Base-by-base conservation (phyloP, 177 flowering plant species). In the Tripterygium wilfordii region DNA sequence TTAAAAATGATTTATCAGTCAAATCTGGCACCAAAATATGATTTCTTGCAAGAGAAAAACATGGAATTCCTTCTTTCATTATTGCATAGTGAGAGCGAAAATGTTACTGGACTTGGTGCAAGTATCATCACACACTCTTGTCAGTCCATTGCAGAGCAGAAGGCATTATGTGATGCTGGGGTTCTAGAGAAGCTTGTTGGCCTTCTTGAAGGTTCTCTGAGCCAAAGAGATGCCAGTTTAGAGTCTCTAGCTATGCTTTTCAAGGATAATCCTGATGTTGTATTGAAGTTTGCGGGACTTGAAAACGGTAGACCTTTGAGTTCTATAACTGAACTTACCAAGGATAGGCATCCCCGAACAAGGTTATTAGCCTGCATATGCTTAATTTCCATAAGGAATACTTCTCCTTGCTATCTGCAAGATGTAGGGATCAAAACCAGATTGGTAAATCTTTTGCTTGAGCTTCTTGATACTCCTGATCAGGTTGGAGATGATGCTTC, bases 401-500 rank as follows among this genome's bases (percentile, higher is more conserved):
- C 82, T 36, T 68, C 69, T 59, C 66, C 89, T 58, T 58, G 66
- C 51, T 65, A 66, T 61, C 48, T 81, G 57, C 77, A 81, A 59
- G 86, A 77, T 48, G 32, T 67, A 35, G 79, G 70, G 50, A 54
- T 71, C 39, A 77, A 71, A 62, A 72, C 55, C 20, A 81, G 78
- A 50, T 64, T 94, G 69, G 65, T 89, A 37, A 8, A 42, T 47
- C 54, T 66, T 38, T 61, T 94, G 40, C 79, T 83, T 54, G 92
- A 94, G 64, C 97, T 94, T 72, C 80, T 90, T 49, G 86, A 87
- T 58, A 92, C 87, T 58, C 65, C 88, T 49, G 77, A 78, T 57
- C 85, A 75, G 62, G 84, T 82, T 53, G 99, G 99, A 42, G 99
- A 87, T 65, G 97, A 94, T 60, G 85, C 96, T 50, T 70, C 86